Percentiles rank a stretch among this genome's conserved stretches.
Conservation (phyloP, 768 basidiomycete genomes). For the Filobasidium floriforme region DNA sequence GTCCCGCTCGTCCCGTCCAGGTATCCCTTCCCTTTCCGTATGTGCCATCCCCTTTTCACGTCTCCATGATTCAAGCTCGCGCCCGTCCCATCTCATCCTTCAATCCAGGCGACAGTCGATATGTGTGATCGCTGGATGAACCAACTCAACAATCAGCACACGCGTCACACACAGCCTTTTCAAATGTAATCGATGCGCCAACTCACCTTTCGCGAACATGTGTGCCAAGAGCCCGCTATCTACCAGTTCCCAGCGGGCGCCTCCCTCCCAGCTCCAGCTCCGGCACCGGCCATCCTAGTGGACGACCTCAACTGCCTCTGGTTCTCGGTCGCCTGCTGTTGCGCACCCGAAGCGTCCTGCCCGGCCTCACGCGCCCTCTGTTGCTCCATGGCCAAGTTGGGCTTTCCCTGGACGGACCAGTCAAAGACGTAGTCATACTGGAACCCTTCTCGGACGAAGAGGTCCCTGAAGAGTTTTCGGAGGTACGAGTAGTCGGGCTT, state of each 20-base stretch:
- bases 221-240: neutral
- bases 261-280: neutral
- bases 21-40: too few relatives aligned
- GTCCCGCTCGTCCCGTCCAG: too few relatives aligned
- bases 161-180: neutral
- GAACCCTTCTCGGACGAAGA: conserved; percentile 93
- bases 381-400: conserved; percentile 13
- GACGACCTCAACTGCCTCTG: conserved; percentile 19
- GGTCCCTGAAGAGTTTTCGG: conserved; percentile 93
- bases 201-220: neutral
- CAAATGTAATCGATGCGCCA: too few relatives aligned
- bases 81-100: neutral
- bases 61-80: neutral
- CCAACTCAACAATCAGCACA: neutral
- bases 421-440: conserved; percentile 99
- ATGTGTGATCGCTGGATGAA: neutral
- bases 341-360: conserved; percentile 5
- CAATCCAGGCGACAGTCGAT: neutral
- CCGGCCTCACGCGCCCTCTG: conserved; percentile 12
- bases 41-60: neutral
- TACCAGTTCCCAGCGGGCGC: neutral
- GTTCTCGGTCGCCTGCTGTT: conserved; percentile 5
- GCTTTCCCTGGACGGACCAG: conserved; percentile 53
- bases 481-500: conserved; percentile 99
- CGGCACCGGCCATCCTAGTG: conserved; percentile 6